Percentiles rank a stretch among this genome's conserved stretches.
phyloP scores from a whole-genome alignment of 352 stramenopile species.

The Phytopythium sindhum region DNA sequence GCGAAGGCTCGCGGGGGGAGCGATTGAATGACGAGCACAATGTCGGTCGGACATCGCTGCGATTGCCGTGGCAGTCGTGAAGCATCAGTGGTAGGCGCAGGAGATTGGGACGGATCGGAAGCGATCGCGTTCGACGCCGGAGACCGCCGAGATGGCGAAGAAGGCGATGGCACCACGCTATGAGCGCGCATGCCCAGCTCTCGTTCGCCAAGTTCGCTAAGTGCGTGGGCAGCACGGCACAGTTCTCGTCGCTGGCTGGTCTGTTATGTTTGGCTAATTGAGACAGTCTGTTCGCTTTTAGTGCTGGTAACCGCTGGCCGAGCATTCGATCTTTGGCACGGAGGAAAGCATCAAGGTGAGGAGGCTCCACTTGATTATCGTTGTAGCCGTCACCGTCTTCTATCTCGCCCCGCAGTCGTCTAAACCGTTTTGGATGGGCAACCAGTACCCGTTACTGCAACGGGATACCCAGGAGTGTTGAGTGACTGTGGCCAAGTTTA shows the following conservation, averaged over 20 bases:
- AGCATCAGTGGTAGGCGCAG: not conserved
- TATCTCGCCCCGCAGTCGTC: too few species aligned
- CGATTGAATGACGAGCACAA: not conserved
- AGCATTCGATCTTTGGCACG: too few species aligned
- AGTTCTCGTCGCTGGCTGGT: not conserved
- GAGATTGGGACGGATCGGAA: not conserved
- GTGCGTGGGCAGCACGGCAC: not conserved
- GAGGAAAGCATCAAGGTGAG: too few species aligned
- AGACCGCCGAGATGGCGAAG: not conserved
- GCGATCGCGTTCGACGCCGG: not conserved
- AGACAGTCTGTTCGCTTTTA: too few species aligned
- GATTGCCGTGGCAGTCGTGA: not conserved
- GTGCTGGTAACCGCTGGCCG: too few species aligned
- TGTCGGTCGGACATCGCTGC: not conserved
- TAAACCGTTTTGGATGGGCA: too few species aligned
- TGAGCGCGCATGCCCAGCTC: not conserved
- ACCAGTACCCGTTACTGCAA: too few species aligned
- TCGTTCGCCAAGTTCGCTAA: not conserved
- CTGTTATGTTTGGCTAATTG: too few species aligned
- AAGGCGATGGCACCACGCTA: not conserved
- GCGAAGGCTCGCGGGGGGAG: constrained; percentile 9
- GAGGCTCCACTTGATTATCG: too few species aligned
- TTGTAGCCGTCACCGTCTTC: too few species aligned
- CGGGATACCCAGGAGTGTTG: too few species aligned
- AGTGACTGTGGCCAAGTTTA: too few species aligned